Base-by-base conservation (phyloP, 2,329 filamentous ascomycete species). In the Blastomyces silverae region DNA sequence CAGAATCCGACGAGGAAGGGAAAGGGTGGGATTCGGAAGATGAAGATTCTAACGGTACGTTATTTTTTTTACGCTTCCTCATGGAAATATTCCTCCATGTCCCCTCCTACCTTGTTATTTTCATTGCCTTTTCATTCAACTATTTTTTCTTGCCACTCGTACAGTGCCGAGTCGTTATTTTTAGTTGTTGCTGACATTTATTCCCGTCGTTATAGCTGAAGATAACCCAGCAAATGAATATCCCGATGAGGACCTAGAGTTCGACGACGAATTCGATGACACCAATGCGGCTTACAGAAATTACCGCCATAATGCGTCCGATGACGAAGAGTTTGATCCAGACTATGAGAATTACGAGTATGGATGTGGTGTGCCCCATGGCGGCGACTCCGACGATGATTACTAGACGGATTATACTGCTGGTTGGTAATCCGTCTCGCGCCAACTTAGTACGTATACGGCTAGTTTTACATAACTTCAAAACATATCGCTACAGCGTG, bases 21-120 rank as follows among this genome's bases (percentile, higher is more conserved):
- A 81, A 78, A 55, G 79, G 81, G 57, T 85, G 81, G 76, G 81
- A 85, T 67, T 84, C 80, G 44, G 85, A 87, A 65, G 85, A 87
- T 67, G 84, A 85, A 34, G 85, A 87, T 68, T 84, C 84, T 48
- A 87, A 88, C 71, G 83, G 81, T 82, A 72, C 70, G 74, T 68
- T 57, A n/a, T 20, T 44, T 3, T 17, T 58, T 58, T 62, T 66
- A 17, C 42, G 6, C 42, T 67, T 17, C 1, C 55, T 22, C 25
- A 13, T 22, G 6, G n/a, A 28, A 60, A 13, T 8, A 60, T 44
- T 25, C 37, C 34, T 22, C 28, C 28, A 8, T 62, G 8, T 10
- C 22, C 34, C 34, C 4, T 39, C 8, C 28, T 62, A n/a, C 17
- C 22, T 50, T n/a, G 60, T 22, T 17, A 37, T 52, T 13, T 46